Percentiles rank a stretch among this genome's conserved stretches.
Conservation (phyloP, 2,329 filamentous ascomycete species). For the Epichloe brachyelytri region DNA sequence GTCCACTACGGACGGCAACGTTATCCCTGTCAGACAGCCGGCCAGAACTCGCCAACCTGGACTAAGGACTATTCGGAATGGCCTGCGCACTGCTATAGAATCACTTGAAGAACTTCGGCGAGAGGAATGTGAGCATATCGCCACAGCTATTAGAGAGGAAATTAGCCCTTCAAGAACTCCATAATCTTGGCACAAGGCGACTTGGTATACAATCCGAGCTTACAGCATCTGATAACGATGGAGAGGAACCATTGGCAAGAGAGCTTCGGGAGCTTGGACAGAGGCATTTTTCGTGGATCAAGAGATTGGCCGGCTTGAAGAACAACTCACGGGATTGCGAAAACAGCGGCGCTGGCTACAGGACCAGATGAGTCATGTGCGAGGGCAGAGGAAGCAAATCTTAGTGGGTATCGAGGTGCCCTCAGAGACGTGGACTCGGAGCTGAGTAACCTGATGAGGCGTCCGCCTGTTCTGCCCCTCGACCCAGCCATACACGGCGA, state of each 20-base stretch:
- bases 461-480: conserved; percentile 41
- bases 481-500: conserved; percentile 30
- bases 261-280: conserved; percentile 47
- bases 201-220: conserved; percentile 39
- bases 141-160: conserved; percentile 42
- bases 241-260: conserved; percentile 42
- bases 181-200: conserved; percentile 36
- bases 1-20: conserved; percentile 29
- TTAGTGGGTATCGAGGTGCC: conserved; percentile 58
- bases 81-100: conserved; percentile 49
- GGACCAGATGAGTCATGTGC: conserved; percentile 46
- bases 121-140: conserved; percentile 52
- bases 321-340: conserved; percentile 48
- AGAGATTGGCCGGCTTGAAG: conserved; percentile 54
- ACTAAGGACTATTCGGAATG: conserved; percentile 49
- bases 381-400: conserved; percentile 56
- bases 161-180: conserved; percentile 43
- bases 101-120: conserved; percentile 52
- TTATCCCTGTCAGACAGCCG: conserved; percentile 50
- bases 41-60: conserved; percentile 35
- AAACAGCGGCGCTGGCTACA: conserved; percentile 45
- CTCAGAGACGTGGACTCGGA: conserved; percentile 53
- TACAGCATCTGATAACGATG: conserved; percentile 38
- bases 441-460: conserved; percentile 43
- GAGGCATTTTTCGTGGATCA: conserved; percentile 41